Base-by-base conservation (phyloP, 1,284 basidiomycete genomes). In the Schizopora paradoxa region DNA sequence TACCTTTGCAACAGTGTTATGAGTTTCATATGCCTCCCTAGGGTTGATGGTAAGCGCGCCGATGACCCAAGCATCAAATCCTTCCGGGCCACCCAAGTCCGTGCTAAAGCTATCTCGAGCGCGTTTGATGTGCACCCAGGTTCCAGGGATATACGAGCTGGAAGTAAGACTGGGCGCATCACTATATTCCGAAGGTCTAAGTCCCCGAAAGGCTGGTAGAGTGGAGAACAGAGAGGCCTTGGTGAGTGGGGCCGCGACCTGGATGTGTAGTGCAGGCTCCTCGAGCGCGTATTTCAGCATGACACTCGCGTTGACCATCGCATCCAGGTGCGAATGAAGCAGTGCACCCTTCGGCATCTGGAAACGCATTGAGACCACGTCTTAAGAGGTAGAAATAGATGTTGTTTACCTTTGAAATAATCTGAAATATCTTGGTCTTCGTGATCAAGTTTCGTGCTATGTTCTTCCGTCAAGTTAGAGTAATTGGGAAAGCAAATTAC, bases 321-420 rank as follows among this genome's bases (percentile, higher is more conserved):
- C 76, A 54, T 85, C 83, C 7, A 86, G 66, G 57, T 87, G 85
- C 0, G 70, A 76, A 56, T 87, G 85, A 13, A 87, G 66, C 4
- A 86, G 67, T 0, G 72, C 82, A 35, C 85, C 85, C 61, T 87
- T 87, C 7, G 84, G 84, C 80, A 87, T 85, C 82, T 84, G 42
- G n/a, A n/a, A n/a, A n/a, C n/a, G n/a, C n/a, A n/a, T n/a, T n/a
- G n/a, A n/a, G n/a, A 25, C 27, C 10, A 23, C 22, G 14, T n/a
- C 21, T 40, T 47, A 34, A 43, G 31, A 19, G 6, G 22, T 21
- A n/a, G 21, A 6, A 1, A 6, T 31, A 23, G 5, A 25, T 22
- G 11, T 2, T 13, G 8, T 43, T 36, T 44, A 72, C 82, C 70
- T 80, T 81, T 54, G 62, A 69, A 41, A 86, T 55, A 28, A 83